Base-by-base conservation (phyloP, 129 eudicot species). In the Rutidosis leptorrhynchoides region DNA sequence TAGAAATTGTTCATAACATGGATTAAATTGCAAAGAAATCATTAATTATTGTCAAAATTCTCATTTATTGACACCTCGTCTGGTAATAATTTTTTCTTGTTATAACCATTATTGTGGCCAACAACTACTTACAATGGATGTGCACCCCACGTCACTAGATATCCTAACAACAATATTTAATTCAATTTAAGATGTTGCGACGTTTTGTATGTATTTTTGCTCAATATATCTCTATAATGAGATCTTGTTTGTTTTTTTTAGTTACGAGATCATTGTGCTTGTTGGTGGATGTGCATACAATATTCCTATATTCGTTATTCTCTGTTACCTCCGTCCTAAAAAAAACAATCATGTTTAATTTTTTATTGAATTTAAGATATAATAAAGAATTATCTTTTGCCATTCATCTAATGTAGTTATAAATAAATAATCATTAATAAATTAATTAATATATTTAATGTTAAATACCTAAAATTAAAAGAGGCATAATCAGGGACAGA, bases 101-200 rank as follows among this genome's bases (percentile, higher is more conserved):
- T 29, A 35, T 40, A 56, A 55, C 55, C 40, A 54, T 56, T 54
- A 73, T 27, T 55, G 66, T 65, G 72, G 65, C 66, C 66, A 74
- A 58, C 74, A 58, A 58, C 74, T 42, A 19, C 28, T 37, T 57
- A 58, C 33, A 29, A 56, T 64, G 58, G 71, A 42, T 65, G 66
- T 73, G 77, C 77, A 69, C 5, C 78, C 59, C 71, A 65, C 65
- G 78, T 55, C 65, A 65, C 27, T 57, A 56, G 37, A 73, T 64
- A 73, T 42, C 51, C 42, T 29, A 64, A 64, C 42, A 40, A 51
- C 5, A 46, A 35, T 20, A 49, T n/a, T n/a, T 15, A 32, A 12
- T 33, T 7, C 20, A 26, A 15, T 26, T 26, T 42, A 64, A 63
- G 45, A 54, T 51, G 43, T 24, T 33, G 56, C 22, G 14, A 45